Conservation (phyloP, 2,329 filamentous ascomycete species). For the Lecanicillium sp. region DNA sequence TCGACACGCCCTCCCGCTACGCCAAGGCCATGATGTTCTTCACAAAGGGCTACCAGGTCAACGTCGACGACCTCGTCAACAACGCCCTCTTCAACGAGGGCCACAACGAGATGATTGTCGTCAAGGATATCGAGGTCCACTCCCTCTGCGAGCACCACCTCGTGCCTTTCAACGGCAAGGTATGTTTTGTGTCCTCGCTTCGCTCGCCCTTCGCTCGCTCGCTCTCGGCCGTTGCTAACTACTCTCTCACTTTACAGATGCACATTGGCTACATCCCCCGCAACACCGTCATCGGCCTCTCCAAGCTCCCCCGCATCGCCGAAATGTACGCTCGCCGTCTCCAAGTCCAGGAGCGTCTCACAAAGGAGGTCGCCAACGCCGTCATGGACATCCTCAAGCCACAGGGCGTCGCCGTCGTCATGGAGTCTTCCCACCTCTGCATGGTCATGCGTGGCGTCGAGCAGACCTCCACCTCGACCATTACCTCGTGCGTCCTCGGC, state of each 20-base stretch:
- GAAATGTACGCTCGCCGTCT: constrained; percentile 93
- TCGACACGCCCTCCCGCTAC: constrained; percentile 74
- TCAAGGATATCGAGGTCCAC: constrained; percentile 95
- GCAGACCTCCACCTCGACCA: constrained; percentile 80
- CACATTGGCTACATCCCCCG: constrained; percentile 97
- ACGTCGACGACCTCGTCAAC: constrained; percentile 86
- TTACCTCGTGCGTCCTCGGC: constrained; percentile 96
- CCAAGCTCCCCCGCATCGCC: constrained; percentile 89
- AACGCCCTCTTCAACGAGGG: constrained; percentile 92
- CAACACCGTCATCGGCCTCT: constrained; percentile 86
- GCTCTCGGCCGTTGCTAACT: not conserved
- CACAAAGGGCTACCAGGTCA: constrained; percentile 95
- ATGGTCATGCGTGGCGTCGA: constrained; percentile 99
- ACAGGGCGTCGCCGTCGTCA: constrained; percentile 91
- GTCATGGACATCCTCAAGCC: constrained; percentile 90
- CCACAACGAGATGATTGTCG: constrained; percentile 94
- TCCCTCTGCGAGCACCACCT: constrained; percentile 95
- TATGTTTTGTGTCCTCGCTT: constrained; percentile 31
- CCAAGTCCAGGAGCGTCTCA: constrained; percentile 93
- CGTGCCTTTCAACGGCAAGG: constrained; percentile 93
- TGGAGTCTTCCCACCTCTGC: constrained; percentile 94
- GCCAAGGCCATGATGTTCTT: constrained; percentile 94
- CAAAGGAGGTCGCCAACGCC: constrained; percentile 90
- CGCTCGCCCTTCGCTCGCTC: not conserved
- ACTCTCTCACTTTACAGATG: constrained; percentile 55